phyloP scores from a whole-genome alignment of 192 early-diverging fungal species.

The Helicostylum pulchrum region DNA sequence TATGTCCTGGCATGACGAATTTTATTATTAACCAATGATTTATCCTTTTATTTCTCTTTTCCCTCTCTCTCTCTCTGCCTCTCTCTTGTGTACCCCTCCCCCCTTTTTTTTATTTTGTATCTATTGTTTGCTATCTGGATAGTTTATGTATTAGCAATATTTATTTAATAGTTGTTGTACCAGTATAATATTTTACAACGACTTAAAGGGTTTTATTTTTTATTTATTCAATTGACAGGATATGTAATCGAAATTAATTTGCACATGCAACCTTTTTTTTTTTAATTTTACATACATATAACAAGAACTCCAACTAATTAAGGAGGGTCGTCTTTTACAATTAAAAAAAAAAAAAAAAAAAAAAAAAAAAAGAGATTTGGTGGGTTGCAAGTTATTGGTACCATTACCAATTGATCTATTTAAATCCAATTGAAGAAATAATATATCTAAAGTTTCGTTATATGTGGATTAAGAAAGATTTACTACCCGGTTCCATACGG shows the following conservation, averaged over 20 bases:
- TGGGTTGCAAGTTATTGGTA: not conserved
- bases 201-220: not conserved
- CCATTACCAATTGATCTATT: conserved; percentile 12
- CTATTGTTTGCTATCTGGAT: not conserved
- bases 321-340: not conserved
- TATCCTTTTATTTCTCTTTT: too few species aligned
- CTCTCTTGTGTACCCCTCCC: too few species aligned
- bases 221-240: not conserved
- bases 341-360: not conserved
- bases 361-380: too few species aligned
- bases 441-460: not conserved
- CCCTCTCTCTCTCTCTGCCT: too few species aligned
- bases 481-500: conserved; percentile 1
- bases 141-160: not conserved
- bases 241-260: not conserved
- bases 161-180: too few species aligned
- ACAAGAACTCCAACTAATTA: not conserved
- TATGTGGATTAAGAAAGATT: not conserved
- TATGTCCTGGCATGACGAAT: not conserved
- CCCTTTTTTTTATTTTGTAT: not conserved
- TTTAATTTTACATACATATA: not conserved
- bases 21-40: not conserved
- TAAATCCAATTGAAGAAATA: not conserved
- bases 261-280: not conserved
- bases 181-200: too few species aligned